A percentile compares a stretch with the other conserved stretches of the same genome.
phyloP scores from a whole-genome alignment of 768 basidiomycete species.

The Lactarius deliciosus region DNA sequence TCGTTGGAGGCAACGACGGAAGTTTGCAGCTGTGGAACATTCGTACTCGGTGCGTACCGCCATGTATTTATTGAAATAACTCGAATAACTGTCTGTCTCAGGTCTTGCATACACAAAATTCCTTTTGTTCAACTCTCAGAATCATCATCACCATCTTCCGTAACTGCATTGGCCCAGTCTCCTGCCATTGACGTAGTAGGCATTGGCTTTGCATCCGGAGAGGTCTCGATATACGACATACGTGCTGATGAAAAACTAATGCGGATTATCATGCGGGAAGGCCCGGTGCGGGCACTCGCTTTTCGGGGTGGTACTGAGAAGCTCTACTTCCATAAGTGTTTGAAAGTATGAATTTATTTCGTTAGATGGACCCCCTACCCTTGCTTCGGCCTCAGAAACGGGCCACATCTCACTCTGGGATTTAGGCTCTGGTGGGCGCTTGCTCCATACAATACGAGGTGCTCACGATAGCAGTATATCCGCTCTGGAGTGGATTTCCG shows the following conservation, averaged over 20 bases:
- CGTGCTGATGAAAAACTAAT: constrained; percentile 87
- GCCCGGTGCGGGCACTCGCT: constrained; percentile 68
- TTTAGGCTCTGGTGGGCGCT: constrained; percentile 73
- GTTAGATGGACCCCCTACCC: constrained; percentile 81
- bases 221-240: constrained; percentile 86
- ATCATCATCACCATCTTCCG: constrained; percentile 43
- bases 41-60: constrained; percentile 61
- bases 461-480: constrained; percentile 88
- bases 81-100: constrained; percentile 35
- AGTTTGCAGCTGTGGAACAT: constrained; percentile 93
- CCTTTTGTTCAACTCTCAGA: constrained; percentile 52
- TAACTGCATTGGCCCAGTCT: constrained; percentile 84
- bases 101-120: constrained; percentile 84
- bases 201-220: constrained; percentile 86
- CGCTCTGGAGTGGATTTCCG: constrained; percentile 86
- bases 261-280: constrained; percentile 89
- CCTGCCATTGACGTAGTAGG: constrained; percentile 96
- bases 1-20: constrained; percentile 82
- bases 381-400: constrained; percentile 82
- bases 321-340: constrained; percentile 3
- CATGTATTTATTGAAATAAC: constrained; percentile 9
- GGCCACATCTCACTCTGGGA: constrained; percentile 96
- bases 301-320: constrained; percentile 74
- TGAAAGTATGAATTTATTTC: constrained; percentile 2
- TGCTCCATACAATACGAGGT: constrained; percentile 81